Conservation (phyloP, 139 green algal species). For the Diplosphaera chodatii region DNA sequence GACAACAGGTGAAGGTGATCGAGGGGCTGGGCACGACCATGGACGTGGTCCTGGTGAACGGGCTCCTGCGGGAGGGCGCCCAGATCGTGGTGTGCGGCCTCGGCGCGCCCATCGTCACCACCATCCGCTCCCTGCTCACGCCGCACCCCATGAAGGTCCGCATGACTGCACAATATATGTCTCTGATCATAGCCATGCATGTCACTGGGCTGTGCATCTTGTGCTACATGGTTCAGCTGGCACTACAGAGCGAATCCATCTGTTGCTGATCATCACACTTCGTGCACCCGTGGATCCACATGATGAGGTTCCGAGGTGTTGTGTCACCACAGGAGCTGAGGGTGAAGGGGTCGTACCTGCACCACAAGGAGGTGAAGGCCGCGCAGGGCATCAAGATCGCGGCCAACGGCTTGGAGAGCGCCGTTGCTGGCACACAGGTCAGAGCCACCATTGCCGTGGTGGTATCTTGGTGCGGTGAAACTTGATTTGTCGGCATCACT, state of each 20-base stretch:
- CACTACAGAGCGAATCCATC: no score
- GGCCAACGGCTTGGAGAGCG: slow-evolving; percentile 82
- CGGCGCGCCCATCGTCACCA: slow-evolving; percentile 83
- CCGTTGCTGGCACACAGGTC: slow-evolving; percentile 80
- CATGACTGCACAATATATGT: no score
- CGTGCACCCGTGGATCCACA: no score
- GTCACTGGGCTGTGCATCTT: no score
- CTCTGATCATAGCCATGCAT: background rate
- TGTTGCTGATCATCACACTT: no score
- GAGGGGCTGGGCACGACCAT: slow-evolving; percentile 97
- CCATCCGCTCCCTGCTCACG: slow-evolving; percentile 92
- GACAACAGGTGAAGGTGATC: slow-evolving; percentile 93
- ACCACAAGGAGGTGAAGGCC: slow-evolving; percentile 95
- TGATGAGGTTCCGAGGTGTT: no score
- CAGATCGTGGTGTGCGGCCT: slow-evolving; percentile 94
- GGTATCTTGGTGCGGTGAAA: no score
- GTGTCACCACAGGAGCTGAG: slow-evolving; percentile 93
- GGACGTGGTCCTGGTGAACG: slow-evolving; percentile 96
- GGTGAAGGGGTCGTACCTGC: slow-evolving; percentile 87
- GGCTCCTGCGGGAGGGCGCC: slow-evolving; percentile 77
- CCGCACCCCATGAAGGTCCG: slow-evolving; percentile 73
- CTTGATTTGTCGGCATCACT: no score
- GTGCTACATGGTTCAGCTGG: no score
- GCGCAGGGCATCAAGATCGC: slow-evolving; percentile 94
- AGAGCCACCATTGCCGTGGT: no score